Base-by-base conservation (phyloP, 768 basidiomycete species). In the Kwoniella pini region DNA sequence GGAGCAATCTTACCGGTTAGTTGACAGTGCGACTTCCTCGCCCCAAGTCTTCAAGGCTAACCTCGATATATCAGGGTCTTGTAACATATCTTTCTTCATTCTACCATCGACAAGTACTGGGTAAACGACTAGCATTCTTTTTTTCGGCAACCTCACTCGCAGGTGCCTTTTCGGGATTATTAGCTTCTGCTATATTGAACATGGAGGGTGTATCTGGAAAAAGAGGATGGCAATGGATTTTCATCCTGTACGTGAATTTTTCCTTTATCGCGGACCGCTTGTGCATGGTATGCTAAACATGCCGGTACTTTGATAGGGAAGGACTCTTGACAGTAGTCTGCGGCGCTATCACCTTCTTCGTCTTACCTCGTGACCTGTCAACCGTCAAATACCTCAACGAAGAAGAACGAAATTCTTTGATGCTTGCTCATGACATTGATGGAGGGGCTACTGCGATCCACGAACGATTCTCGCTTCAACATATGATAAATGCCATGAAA, bases 291-390 rank as follows among this genome's bases (percentile, higher is more conserved):
- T n/a, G n/a, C n/a, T n/a, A n/a, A n/a, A n/a, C n/a, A n/a, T n/a
- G n/a, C n/a, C n/a, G 24, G 54, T 44, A 19, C 49, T 11, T 44
- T 11, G 6, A 21, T 52, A 65, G 65, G 9, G 84, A 88, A 75
- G 88, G 88, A 0, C 76, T 83, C 2, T 85, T 89, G 75, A 88
- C 87, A 0, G 78, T 84, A 57, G 46, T 83, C 2, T 84, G 86
- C 61, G 88, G 87, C 6, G 30, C 83, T 3, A 27, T 74, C 1
- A 80, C 83, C 0, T 87, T 60, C 79, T 79, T 82, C 64, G 56
- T 86, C 39, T 78, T 85, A 43, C 83, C 85, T 9, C 67, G 73
- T 40, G 79, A 81, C 0, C 82, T 84, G 3, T 69, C 64, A 4
- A 75, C 78, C 13, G 82, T 84, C 2, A 77, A 77, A 40, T 86